Percentiles rank a stretch among this genome's conserved stretches.
Evolutionary conservation across 192 early-diverging fungal species (phyloP).

Genomic region (Entrophospora sp.): DNA sequence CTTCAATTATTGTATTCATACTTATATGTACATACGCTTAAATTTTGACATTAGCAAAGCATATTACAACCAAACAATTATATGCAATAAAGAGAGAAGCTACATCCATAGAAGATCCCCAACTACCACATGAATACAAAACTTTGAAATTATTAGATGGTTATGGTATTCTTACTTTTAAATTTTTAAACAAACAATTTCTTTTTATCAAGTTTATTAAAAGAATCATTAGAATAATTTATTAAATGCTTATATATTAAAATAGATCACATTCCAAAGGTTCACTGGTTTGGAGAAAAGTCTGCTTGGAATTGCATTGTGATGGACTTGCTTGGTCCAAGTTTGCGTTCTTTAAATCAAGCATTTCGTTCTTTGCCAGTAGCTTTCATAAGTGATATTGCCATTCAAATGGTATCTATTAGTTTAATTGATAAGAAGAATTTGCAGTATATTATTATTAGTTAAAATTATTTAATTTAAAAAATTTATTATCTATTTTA

Average conservation of each 20-base stretch:
- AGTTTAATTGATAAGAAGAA: too few relatives aligned
- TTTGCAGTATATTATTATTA: too few relatives aligned
- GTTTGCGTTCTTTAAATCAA: conserved; percentile 37
- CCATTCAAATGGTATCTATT: conserved; percentile 49
- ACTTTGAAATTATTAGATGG: conserved; percentile 37
- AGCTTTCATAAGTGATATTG: conserved; percentile 38
- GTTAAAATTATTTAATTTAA: too few relatives aligned
- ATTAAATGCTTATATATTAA: too few relatives aligned
- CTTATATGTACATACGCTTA: too few relatives aligned
- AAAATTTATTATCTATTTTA: too few relatives aligned
- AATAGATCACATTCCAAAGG: conserved; percentile 42
- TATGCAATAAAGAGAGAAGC: conserved; percentile 50
- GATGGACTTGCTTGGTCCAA: conserved; percentile 50
- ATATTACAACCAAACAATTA: conserved; percentile 31
- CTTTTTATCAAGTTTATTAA: neutral
- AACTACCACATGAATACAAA: conserved; percentile 40
- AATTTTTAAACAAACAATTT: neutral
- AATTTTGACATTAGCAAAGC: conserved; percentile 39
- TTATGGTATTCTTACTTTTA: conserved; percentile 17
- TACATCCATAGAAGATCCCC: conserved; percentile 29
- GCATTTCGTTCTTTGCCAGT: conserved; percentile 34
- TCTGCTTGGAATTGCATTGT: conserved; percentile 40
- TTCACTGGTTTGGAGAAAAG: conserved; percentile 47
- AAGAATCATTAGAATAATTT: too few relatives aligned
- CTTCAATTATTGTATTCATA: too few relatives aligned